Conservation (phyloP, 1,284 basidiomycete genomes). For the Leccinum subatratum region DNA sequence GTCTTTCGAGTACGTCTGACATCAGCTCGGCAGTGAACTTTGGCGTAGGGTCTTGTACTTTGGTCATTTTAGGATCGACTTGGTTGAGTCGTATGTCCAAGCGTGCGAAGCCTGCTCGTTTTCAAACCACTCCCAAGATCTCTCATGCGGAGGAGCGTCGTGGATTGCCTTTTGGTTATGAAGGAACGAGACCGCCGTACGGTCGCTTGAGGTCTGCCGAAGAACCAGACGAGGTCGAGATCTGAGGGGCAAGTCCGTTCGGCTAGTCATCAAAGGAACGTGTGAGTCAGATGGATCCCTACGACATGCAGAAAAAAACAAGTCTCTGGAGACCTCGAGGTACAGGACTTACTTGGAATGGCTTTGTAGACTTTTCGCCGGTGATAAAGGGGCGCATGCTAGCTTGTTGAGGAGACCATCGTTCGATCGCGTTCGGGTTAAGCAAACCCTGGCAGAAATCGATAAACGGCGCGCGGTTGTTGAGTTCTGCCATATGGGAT, state of each 20-base stretch:
- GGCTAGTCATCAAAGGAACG: constrained; percentile 38
- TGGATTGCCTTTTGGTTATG: constrained; percentile 70
- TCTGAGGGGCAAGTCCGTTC: constrained; percentile 39
- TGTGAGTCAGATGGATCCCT: constrained; percentile 20
- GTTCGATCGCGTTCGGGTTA: constrained; percentile 88
- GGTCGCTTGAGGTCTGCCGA: constrained; percentile 75
- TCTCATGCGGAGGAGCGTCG: constrained; percentile 44
- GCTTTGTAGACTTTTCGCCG: constrained; percentile 89
- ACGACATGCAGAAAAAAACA: neutral
- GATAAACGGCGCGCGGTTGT: constrained; percentile 90
- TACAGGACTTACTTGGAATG: constrained; percentile 67
- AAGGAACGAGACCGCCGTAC: constrained; percentile 89
- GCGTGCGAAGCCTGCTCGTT: constrained; percentile 47
- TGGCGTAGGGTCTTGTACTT: constrained; percentile 18
- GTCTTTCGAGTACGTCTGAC: constrained; percentile 39
- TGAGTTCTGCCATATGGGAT: constrained; percentile 65
- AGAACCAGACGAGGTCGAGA: constrained; percentile 33
- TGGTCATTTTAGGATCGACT: constrained; percentile 20
- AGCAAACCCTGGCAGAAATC: constrained; percentile 96
- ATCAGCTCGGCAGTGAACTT: constrained; percentile 43
- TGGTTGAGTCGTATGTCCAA: constrained; percentile 57
- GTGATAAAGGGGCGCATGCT: constrained; percentile 96
- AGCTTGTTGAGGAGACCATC: constrained; percentile 98
- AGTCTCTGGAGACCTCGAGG: neutral
- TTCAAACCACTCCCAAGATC: constrained; percentile 49